These are phyloP conservation scores for Jaltomata sinuosa DNA, from an alignment of 257 asterid species.

Conservation along the genomic window DNA sequence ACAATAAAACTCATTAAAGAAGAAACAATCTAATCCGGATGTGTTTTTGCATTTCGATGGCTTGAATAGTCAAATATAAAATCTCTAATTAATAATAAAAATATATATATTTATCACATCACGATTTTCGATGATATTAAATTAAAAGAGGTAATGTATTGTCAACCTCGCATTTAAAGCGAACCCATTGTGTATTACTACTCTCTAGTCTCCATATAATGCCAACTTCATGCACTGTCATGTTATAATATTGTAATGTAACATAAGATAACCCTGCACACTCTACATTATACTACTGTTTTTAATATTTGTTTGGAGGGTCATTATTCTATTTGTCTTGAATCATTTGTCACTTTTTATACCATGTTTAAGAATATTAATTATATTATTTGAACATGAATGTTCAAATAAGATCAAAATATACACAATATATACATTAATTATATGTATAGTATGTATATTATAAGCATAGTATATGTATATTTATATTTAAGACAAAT, in stretches of 20 bases:
- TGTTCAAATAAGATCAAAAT: neutral
- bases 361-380: neutral
- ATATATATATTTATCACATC: neutral
- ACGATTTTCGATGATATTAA: accelerated
- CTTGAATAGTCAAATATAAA: neutral
- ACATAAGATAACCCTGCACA: neutral
- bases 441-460: neutral
- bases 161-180: slow-evolving; percentile 78
- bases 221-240: slow-evolving; percentile 14
- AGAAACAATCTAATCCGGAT: neutral
- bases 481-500: no score
- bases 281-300: neutral
- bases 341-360: neutral
- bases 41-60: neutral
- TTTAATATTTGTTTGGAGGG: neutral
- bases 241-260: neutral
- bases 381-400: neutral
- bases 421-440: neutral
- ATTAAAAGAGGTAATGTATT: slow-evolving; percentile 34
- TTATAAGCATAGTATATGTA: no score
- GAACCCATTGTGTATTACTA: slow-evolving; percentile 26
- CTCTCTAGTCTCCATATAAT: neutral
- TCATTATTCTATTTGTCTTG: neutral
- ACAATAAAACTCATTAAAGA: neutral
- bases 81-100: neutral